A percentile compares a stretch with the other conserved stretches of the same genome.
These are phyloP conservation scores for Durio zibethinus DNA, from an alignment of 345 rosid species.

Conservation along the genomic window DNA sequence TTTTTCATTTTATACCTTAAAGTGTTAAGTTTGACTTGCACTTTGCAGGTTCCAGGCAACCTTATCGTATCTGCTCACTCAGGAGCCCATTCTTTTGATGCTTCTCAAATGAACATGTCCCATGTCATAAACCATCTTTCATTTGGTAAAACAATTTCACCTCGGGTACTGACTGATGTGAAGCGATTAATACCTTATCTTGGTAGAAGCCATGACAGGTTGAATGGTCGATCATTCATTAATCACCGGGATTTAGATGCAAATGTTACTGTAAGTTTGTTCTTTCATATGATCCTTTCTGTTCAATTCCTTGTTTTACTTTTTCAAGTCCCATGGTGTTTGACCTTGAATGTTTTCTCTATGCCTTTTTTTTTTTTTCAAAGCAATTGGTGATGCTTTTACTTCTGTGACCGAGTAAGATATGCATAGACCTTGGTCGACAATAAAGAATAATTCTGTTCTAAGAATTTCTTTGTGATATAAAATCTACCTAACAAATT, in stretches of 20 bases:
- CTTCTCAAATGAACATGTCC: constrained; percentile 92
- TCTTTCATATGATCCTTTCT: constrained; percentile 4
- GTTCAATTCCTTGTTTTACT: constrained; percentile 5
- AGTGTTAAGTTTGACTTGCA: constrained; percentile 8
- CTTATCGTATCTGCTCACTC: constrained; percentile 88
- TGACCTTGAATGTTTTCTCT: not conserved
- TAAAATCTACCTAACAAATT: not conserved
- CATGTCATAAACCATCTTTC: constrained; percentile 88
- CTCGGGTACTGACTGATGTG: constrained; percentile 54
- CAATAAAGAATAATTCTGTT: not conserved
- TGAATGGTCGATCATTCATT: constrained; percentile 75
- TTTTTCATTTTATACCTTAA: not conserved
- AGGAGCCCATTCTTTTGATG: constrained; percentile 88
- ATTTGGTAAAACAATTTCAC: constrained; percentile 67
- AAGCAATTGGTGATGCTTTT: not conserved
- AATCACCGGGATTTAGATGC: constrained; percentile 75
- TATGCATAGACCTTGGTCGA: not conserved
- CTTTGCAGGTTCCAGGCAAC: constrained; percentile 90
- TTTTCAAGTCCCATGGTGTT: not conserved
- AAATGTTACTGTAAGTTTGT: constrained; percentile 86
- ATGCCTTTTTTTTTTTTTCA: not conserved
- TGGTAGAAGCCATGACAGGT: constrained; percentile 76
- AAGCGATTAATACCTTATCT: constrained; percentile 71
- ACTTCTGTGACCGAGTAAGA: not conserved
- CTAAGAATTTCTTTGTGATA: not conserved